Evolutionary conservation across 179 eudicot genomes (phyloP).

Genomic region (Carnegiea gigantea): DNA sequence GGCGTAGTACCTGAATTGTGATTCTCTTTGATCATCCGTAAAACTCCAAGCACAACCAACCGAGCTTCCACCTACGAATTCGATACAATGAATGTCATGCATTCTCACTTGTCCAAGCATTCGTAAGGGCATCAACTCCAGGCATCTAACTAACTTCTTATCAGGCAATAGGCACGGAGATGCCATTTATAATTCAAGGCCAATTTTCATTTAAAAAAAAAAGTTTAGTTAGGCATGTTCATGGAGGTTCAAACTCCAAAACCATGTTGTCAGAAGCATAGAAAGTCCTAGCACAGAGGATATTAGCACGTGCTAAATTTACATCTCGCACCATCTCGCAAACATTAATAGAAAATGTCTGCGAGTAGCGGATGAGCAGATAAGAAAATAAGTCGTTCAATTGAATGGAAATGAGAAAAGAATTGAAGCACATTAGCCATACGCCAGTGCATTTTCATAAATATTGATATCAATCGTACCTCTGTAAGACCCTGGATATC

Average conservation of each 20-base stretch:
- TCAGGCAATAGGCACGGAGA: not conserved
- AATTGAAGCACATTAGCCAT: not conserved
- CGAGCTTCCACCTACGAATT: constrained; percentile 82
- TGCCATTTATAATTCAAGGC: not conserved
- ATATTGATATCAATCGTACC: constrained; percentile 38
- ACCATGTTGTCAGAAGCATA: not conserved
- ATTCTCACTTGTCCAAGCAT: not conserved
- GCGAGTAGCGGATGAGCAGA: not conserved
- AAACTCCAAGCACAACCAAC: constrained; percentile 81
- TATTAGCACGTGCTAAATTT: not conserved
- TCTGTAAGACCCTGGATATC: constrained; percentile 83
- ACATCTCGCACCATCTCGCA: not conserved
- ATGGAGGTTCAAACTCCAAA: not conserved
- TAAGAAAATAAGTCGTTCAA: not conserved
- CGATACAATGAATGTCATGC: not conserved
- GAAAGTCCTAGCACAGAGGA: not conserved
- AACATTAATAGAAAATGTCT: not conserved
- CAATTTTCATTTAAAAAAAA: not conserved
- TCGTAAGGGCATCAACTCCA: not conserved
- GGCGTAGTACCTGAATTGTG: constrained; percentile 52
- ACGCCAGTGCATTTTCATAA: not conserved
- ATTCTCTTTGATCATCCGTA: constrained; percentile 85
- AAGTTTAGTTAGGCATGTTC: not conserved
- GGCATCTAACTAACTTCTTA: not conserved
- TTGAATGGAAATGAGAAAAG: not conserved